Evolutionary conservation across 1,139 yeast species (phyloP), one percentile per base, ranked within the genome.

Genomic region (Blastobotrys serpentis): DNA sequence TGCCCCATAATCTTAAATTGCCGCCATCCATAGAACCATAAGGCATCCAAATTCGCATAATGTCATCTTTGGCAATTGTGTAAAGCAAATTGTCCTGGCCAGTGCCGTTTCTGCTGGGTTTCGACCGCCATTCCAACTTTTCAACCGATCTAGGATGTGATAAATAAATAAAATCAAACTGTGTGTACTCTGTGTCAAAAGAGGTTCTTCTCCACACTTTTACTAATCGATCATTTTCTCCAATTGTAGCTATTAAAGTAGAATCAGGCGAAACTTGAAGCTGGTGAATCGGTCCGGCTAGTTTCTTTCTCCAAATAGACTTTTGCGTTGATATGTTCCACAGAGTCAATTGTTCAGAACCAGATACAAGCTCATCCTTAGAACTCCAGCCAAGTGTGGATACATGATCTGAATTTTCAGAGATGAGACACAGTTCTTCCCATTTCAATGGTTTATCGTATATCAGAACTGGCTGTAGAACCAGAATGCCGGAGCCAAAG

Each of bases 171-270:
- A 88, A 71, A 59, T 86, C 95, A 64, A 88, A 89, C 21, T 81
- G 74, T 2, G 86, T 77, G 49, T 78, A 76, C 19, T 79, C 84
- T 36, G 75, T 73, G 10, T 86, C 92, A 59, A 82, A 86, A 10
- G 84, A 78, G 2, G 82, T 72, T 42, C 97, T 71, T 44, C 82
- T 75, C 96, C 96, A 90, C 3, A 89, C 74, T 61, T 86, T 87
- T 29, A 86, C 81, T 11, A 84, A 69, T 43, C 76, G 72, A 62
- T 87, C 96, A 60, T 76, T 78, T 42, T 69, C 69, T 0, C 83
- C 82, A 42, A 79, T 74, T 44, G 84, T 76, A 2, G 90, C 84
- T 21, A 90, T 79, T 44, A 82, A 71, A 50, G 77, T 78, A 0
- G 88, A 79, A 55, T 84, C 84, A 19, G 78, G 80, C 0, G 94